These are phyloP conservation scores for Conticribra weissflogii DNA, from an alignment of 108 stramenopile genomes.

Conservation along the genomic window DNA sequence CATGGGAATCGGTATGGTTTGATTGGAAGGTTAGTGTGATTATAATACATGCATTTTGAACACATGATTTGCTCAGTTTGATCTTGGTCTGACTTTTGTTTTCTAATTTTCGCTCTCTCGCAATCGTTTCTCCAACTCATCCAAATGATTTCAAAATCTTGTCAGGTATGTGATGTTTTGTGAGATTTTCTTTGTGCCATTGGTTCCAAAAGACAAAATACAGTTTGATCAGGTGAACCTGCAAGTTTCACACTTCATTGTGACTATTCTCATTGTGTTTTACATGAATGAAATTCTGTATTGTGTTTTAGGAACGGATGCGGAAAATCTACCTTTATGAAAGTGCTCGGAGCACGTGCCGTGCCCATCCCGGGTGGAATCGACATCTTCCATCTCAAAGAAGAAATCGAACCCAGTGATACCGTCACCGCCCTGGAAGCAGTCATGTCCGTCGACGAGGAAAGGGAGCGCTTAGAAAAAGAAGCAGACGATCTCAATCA, in stretches of 20 bases:
- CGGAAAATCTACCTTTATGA: conserved; percentile 91
- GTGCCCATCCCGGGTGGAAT: conserved; percentile 96
- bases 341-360: conserved; percentile 90
- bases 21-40: conserved; percentile 80
- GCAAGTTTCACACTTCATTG: background rate
- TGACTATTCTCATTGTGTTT: background rate
- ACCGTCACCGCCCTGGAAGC: conserved; percentile 96
- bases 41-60: too few relatives aligned
- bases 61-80: conserved; percentile 7
- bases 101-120: too few relatives aligned
- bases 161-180: too few relatives aligned
- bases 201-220: too few relatives aligned
- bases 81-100: background rate
- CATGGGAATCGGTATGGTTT: conserved; percentile 96
- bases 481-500: conserved; percentile 93
- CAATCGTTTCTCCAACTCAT: too few relatives aligned
- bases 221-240: too few relatives aligned
- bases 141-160: too few relatives aligned
- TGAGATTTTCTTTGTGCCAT: too few relatives aligned
- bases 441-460: conserved; percentile 97
- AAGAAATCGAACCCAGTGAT: conserved; percentile 94
- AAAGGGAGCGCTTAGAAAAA: conserved; percentile 83
- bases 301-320: conserved; percentile 22
- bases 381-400: conserved; percentile 95
- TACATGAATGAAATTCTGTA: conserved; percentile 7